These are phyloP conservation scores for Bipolaris gigantea DNA, from an alignment of 2,329 filamentous ascomycete genomes.

Conservation along the genomic window DNA sequence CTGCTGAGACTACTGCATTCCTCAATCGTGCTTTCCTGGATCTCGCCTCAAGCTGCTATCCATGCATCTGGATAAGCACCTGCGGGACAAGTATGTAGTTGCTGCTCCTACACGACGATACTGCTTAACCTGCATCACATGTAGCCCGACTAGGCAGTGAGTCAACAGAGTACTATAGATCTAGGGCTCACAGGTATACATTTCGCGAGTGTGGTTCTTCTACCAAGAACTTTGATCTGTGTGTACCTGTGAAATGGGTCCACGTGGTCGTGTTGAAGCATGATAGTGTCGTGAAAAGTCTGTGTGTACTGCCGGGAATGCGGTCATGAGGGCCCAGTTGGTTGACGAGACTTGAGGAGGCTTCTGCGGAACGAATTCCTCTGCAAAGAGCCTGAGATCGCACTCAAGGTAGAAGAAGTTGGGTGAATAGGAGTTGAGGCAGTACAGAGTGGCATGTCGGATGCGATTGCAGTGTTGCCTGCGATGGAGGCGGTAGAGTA, in stretches of 20 bases:
- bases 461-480: not conserved
- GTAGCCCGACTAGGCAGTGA: too few species aligned
- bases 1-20: slow-evolving; percentile 15
- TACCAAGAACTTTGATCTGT: too few species aligned
- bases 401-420: not conserved
- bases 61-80: slow-evolving; percentile 28
- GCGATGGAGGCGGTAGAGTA: not conserved
- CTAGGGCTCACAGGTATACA: too few species aligned
- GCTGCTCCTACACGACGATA: too few species aligned
- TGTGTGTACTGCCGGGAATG: not conserved
- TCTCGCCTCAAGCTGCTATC: slow-evolving; percentile 35
- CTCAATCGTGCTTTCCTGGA: slow-evolving; percentile 32
- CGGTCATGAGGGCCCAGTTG: not conserved
- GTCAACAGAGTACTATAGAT: too few species aligned
- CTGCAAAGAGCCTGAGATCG: not conserved
- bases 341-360: not conserved
- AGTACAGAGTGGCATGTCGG: not conserved
- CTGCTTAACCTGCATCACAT: too few species aligned
- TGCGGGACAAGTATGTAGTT: slow-evolving; percentile 11
- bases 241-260: not conserved
- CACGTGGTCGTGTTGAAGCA: not conserved
- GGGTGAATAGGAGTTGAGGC: not conserved
- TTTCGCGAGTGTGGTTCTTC: too few species aligned
- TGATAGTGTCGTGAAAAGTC: not conserved
- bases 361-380: not conserved